Evolutionary conservation across 176 grass and related monocot genomes (phyloP), one percentile per base, ranked within the genome.

Genomic region (Rhynchospora breviuscula): DNA sequence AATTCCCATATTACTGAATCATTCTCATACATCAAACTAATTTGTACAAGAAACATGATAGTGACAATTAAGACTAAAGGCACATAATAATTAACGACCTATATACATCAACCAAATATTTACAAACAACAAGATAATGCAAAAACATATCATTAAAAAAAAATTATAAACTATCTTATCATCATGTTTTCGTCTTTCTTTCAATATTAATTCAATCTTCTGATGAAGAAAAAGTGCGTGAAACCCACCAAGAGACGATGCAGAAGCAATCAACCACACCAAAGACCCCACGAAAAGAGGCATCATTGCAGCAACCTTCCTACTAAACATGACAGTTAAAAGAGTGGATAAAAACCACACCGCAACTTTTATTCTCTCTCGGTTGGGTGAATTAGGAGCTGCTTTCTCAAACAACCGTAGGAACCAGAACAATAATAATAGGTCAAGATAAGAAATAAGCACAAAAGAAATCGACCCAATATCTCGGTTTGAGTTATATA

Each of bases 281-380:
- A 82, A 62, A 21, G 52, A 15, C 13, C 11, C 2, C 21, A 82
- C 21, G 10, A n/a, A 10, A 49, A 52, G 47, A 31, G 79, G 79
- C 61, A 82, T 82, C 61, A 82, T 15, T 8, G 79, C 61, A 25
- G 11, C 79, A 63, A 82, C 79, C 43, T 65, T 82, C 13, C 47
- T 67, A 17, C 33, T 64, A 66, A 82, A 82, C 79, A 82, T 82
- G 2, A 82, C 13, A 82, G 79, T 82, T 26, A 82, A 52, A 6
- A 82, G 2, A 25, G 79, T 82, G 47, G 35, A 52, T 8, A 76
- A 31, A 29, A 52, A 8, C 72, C 72, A 76, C 5, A 76, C 72
- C 12, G 4, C 22, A 14, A 53, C 22, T 29, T 82, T 82, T 0
- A 66, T 10, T 26, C n/a, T 64, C 9, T 64, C 79, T 64, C 59